Evolutionary conservation across 495 filamentous ascomycete genomes (phyloP), one percentile per base, ranked within the genome.

Genomic region (Elasticomyces elasticus): DNA sequence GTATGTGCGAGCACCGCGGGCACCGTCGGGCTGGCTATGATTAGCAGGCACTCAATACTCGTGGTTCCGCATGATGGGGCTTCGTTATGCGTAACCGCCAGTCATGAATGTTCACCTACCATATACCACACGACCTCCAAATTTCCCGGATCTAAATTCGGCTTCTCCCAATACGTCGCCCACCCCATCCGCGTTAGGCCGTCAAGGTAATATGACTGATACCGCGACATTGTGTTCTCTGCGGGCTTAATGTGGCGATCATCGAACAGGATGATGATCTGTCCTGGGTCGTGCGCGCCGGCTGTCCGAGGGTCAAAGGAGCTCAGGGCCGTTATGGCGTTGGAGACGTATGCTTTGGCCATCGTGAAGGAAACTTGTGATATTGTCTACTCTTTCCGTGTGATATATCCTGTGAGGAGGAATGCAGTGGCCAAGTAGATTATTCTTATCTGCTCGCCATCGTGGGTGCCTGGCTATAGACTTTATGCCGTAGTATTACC

Each of bases 191-290:
- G 10, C 17, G 27, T 40, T 3, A 58, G 27, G 6, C 54, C 50
- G 7, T 47, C 49, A 0, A 49, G 38, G 20, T 42, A 47, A 37
- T 58, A 62, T 1, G 42, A 30, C 33, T 62, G 59, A 20, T 42
- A 45, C 15, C 4, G 24, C 10, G 59, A 54, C 31, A 62, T 33
- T 25, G 50, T 24, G 50, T 54, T 31, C 9, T 58, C 55, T 11
- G 5, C 10, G 5, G 53, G 44, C 3, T 15, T 42, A 11, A 42
- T 25, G 17, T 49, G 43, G 13, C 59, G 49, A 37, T 47, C 25
- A 51, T 62, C 59, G 43, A 54, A 62, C 43, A 57, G 55, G 28
- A 62, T 62, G 31, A 54, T 46, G 9, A 62, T 45, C 22, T 50
- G 49, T 22, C 59, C 59, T 1, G 55, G 54, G 30, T 60, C 53